Evolutionary conservation across 2,329 filamentous ascomycete genomes (phyloP).

Genomic region (Fonsecaea pedrosoi): DNA sequence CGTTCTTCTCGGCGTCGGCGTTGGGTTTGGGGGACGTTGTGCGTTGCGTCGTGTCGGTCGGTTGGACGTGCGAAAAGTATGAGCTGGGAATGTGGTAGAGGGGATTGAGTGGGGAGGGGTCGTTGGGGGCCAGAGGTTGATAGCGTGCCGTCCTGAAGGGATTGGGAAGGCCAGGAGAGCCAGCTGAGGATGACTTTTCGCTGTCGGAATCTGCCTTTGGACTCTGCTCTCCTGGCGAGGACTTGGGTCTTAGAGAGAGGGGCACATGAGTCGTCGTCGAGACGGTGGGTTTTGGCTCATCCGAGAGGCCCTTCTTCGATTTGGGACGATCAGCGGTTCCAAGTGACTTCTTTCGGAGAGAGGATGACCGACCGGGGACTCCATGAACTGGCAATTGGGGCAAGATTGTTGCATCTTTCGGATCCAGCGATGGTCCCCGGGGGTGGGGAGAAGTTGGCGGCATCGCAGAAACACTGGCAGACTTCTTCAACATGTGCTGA

Average conservation of each 20-base stretch:
- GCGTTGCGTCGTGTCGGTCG: conserved; percentile 10
- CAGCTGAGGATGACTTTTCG: conserved; percentile 16
- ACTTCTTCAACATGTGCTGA: conserved; percentile 13
- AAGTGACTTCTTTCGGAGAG: conserved; percentile 23
- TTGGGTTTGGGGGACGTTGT: conserved; percentile 2
- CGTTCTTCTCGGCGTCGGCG: neutral
- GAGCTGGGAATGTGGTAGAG: conserved; percentile 30
- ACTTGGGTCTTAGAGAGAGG: conserved; percentile 22
- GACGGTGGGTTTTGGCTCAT: conserved; percentile 10
- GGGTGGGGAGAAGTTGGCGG: conserved; percentile 6
- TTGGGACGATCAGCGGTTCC: conserved; percentile 11
- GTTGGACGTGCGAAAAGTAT: conserved; percentile 5
- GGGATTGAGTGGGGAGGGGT: conserved; percentile 35
- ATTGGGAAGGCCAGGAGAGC: conserved; percentile 12
- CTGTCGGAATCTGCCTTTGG: conserved; percentile 12
- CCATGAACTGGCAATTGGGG: conserved; percentile 20
- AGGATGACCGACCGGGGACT: conserved; percentile 27
- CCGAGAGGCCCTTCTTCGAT: conserved; percentile 12
- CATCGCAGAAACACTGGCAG: conserved; percentile 20
- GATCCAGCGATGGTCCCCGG: conserved; percentile 9
- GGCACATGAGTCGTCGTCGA: conserved; percentile 14
- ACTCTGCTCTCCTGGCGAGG: conserved; percentile 10
- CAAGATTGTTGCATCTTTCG: conserved; percentile 23
- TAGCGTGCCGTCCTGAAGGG: conserved; percentile 28
- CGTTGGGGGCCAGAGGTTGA: conserved; percentile 31